Evolutionary conservation across 2,329 filamentous ascomycete genomes (phyloP).

Genomic region (Colletotrichum filicis): DNA sequence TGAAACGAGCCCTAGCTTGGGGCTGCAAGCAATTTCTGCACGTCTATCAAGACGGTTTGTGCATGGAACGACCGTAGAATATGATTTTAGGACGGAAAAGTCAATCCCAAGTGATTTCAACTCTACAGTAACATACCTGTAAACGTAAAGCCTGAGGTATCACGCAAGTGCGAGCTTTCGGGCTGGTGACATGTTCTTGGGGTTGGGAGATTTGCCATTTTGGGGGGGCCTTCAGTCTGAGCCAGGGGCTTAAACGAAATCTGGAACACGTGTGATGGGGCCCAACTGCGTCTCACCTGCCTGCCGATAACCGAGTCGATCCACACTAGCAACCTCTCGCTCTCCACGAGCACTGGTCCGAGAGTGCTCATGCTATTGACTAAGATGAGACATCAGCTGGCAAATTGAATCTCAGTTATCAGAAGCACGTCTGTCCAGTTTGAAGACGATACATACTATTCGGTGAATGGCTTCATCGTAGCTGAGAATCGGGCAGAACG

Average conservation of each 20-base stretch:
- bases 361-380: background rate
- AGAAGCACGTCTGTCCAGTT: too few relatives aligned
- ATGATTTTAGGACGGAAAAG: background rate
- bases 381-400: too few relatives aligned
- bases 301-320: background rate
- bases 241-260: background rate
- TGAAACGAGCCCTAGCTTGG: constrained; percentile 10
- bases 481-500: too few relatives aligned
- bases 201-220: too few relatives aligned
- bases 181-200: background rate
- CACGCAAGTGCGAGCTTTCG: background rate
- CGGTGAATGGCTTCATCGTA: too few relatives aligned
- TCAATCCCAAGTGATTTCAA: background rate
- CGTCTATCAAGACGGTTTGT: background rate
- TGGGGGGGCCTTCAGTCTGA: background rate
- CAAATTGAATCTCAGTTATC: too few relatives aligned
- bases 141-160: too few relatives aligned
- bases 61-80: background rate
- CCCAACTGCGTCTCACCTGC: background rate
- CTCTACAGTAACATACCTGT: background rate
- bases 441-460: too few relatives aligned
- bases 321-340: background rate
- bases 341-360: background rate
- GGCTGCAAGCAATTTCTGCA: background rate
- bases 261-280: background rate